Evolutionary conservation across 2,329 filamentous ascomycete species (phyloP), one percentile per base, ranked within the genome.

Genomic region (Trichoderma guizhouense): DNA sequence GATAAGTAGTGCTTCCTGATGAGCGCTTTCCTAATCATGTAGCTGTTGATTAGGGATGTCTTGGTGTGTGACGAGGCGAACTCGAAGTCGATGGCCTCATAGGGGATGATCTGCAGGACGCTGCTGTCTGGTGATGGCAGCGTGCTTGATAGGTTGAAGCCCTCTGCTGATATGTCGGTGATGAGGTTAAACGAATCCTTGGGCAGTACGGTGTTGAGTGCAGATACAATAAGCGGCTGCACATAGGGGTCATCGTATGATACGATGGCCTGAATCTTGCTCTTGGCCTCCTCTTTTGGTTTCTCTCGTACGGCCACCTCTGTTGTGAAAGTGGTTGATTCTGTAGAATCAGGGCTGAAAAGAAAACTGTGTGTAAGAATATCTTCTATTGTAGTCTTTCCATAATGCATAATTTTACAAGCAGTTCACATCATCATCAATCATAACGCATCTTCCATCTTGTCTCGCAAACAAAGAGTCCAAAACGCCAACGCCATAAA

Each of bases 1-100:
- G 92, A 91, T 3, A 99, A 87, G 79, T 96, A 98, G 81, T 99
- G 96, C 82, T 99, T 99, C 72, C 96, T 90, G 77, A 98, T 98
- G 24, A 99, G 86, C 0, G 96, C 96, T 84, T 98, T 98, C 77
- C 96, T 92, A 79, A 98, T 97, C 79, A 98, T 88, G 82, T 98
- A 98, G 78, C 93, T 93, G 82, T 98, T 98, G 76, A 93, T 86
- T 2, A 97, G 85, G 12, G 87, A 89, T 0, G 88, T 89, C 0
- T 82, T 79, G 0, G 92, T 82, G 75, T 93, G 85, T 1, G 84
- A 80, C 71, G 92, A 85, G 21, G 92, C 87, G 77, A 92, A 89
- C 69, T 93, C 90, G 80, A 97, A 98, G 79, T 97, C 93, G 72
- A 98, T 88, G 55, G 88, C 86, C 81, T 99, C 96, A 82, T 99